These are phyloP conservation scores for Penicillium frequentans DNA, from an alignment of 2,329 filamentous ascomycete species.

Conservation along the genomic window DNA sequence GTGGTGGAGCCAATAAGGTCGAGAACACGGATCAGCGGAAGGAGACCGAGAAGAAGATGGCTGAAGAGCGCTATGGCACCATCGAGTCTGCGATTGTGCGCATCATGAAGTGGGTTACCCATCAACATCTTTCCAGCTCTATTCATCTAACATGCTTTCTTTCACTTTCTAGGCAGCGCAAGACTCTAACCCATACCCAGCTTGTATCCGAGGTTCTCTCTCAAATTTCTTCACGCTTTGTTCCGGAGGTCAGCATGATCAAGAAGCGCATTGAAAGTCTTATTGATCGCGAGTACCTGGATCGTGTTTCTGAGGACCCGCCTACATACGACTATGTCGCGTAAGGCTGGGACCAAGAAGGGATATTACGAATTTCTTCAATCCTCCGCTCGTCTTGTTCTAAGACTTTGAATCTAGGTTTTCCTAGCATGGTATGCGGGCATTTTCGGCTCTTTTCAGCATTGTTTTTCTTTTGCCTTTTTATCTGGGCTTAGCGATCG, in stretches of 20 bases:
- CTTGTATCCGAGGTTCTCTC: conserved; percentile 53
- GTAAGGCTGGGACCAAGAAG: conserved; percentile 14
- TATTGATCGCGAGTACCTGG: conserved; percentile 56
- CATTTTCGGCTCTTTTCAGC: not conserved
- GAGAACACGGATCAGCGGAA: conserved; percentile 66
- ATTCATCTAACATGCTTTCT: not conserved
- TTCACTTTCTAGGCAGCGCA: conserved; percentile 45
- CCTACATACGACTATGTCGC: conserved; percentile 49
- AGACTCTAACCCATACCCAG: conserved; percentile 48
- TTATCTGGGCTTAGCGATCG: conserved; percentile 25
- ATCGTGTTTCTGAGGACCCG: conserved; percentile 44
- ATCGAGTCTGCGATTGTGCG: conserved; percentile 55
- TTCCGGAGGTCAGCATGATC: conserved; percentile 54
- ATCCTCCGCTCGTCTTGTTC: not conserved
- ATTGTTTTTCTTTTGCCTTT: not conserved
- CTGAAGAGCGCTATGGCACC: conserved; percentile 49
- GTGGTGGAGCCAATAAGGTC: conserved; percentile 73
- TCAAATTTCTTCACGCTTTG: conserved; percentile 50
- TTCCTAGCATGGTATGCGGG: not conserved
- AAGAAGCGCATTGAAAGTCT: conserved; percentile 55
- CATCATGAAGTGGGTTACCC: conserved; percentile 51
- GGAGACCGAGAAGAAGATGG: conserved; percentile 52
- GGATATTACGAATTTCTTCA: not conserved
- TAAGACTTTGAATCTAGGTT: not conserved
- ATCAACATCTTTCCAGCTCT: not conserved